Evolutionary conservation across 139 green algal species (phyloP), one percentile per base, ranked within the genome.

Genomic region (Eudorina sp.): DNA sequence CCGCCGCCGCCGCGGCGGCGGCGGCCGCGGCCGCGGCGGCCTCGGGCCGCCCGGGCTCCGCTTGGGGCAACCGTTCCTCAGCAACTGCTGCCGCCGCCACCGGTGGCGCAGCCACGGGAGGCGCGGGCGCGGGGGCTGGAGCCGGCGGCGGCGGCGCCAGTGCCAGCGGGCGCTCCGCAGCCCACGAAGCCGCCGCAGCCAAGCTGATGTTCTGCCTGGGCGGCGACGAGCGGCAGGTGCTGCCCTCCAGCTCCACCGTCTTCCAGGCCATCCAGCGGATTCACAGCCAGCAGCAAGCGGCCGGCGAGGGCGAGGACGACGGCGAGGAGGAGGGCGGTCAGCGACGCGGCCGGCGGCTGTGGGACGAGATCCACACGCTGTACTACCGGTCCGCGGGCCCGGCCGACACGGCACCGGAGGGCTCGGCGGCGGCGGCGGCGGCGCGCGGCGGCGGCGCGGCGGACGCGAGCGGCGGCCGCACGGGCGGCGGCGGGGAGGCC

Each of bases 351-450:
- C 68, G 77, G 25, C 90, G 90, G 31, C 79, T 99, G 48, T 99
- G 97, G 97, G 96, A 97, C 16, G 90, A 97, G 38, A 91, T 98
- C 23, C 94, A 98, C 91, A 98, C 95, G n/a, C 88, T 99, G 80
- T 89, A 91, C 34, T 99, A 98, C 93, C 46, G 89, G 45, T 79
- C 86, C 53, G 87, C 87, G 0, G 69, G 40, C 45, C 13, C 78
- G 0, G 55, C 34, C 9, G 69, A 85, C 36, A 45, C 73, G 36
- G 19, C 83, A 89, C 66, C 86, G 92, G 84, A 85, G 90, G 53
- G 16, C 19, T 36, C 80, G 82, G 77, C 66, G 21, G 79, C 46
- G 66, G 53, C 27, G 25, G 45, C 80, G 82, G 77, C 66, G 21
- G 79, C 46, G 66, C 19, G 11, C 4, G 66, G 18, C 55, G 55